Percentiles rank a stretch among this genome's conserved stretches.
These are phyloP conservation scores for Hypoxylon lienhwacheense DNA, from an alignment of 495 filamentous ascomycete species.

Conservation along the genomic window DNA sequence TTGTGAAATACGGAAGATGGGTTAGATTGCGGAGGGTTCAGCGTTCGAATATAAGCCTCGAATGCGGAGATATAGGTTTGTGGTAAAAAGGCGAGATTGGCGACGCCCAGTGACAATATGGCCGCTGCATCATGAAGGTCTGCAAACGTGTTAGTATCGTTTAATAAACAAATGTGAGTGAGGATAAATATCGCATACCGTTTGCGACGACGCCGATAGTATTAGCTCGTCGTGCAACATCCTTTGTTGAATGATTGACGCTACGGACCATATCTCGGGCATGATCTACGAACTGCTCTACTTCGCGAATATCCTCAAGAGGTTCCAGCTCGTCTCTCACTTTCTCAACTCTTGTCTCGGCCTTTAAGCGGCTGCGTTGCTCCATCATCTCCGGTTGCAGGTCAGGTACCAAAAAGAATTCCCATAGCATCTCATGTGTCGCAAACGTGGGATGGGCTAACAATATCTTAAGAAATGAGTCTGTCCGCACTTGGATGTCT, in stretches of 20 bases:
- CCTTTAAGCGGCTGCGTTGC: conserved; percentile 83
- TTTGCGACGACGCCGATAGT: conserved; percentile 55
- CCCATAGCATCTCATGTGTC: conserved; percentile 97
- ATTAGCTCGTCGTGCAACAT: conserved; percentile 71
- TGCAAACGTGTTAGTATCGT: conserved; percentile 42
- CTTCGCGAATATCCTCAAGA: conserved; percentile 82
- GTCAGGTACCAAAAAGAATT: conserved; percentile 97
- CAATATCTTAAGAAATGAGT: conserved; percentile 83
- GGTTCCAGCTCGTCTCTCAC: conserved; percentile 86
- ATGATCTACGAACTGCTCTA: conserved; percentile 87
- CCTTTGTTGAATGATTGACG: conserved; percentile 78
- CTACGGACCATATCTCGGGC: conserved; percentile 85
- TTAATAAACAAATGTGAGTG: conserved; percentile 29
- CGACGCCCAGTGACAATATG: conserved; percentile 59
- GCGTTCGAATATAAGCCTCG: conserved; percentile 65
- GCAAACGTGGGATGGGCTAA: conserved; percentile 90
- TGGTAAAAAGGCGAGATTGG: conserved; percentile 69
- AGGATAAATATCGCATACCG: conserved; percentile 49
- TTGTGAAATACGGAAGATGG: conserved; percentile 74
- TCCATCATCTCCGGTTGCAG: conserved; percentile 88
- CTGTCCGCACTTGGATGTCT: conserved; percentile 83
- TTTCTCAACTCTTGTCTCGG: conserved; percentile 75
- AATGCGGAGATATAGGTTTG: conserved; percentile 68
- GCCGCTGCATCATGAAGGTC: conserved; percentile 71
- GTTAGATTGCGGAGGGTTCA: conserved; percentile 70